Base-by-base conservation (phyloP, 768 basidiomycete species). In the Tylopilus rubrobrunneus region DNA sequence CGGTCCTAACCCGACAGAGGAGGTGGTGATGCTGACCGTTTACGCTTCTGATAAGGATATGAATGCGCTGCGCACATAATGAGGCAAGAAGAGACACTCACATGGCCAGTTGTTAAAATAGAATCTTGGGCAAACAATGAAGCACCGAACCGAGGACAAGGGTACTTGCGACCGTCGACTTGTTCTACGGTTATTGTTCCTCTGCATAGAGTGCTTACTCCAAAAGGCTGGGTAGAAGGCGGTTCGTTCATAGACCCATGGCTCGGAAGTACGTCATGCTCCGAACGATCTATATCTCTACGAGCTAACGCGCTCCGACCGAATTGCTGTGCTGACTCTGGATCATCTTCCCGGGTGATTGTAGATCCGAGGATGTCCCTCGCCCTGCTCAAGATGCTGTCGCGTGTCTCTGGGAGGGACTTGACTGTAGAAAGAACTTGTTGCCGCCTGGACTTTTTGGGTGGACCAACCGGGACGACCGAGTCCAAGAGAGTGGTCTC, bases 401-500 rank as follows among this genome's bases (percentile, higher is more conserved):
- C 67, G 9, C 84, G 79, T 6, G 78, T 82, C 41, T 78, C 73
- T 5, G 69, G 61, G n/a, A 79, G 64, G 36, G 64, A 74, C 60
- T 73, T 72, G 49, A 88, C 73, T 8, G 77, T 79, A 41, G 76
- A 71, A 45, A 67, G 55, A 17, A 70, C 62, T 43, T 73, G 67
- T 21, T 59, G 61, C 36, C 72, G 77, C 58, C 69, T 77, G 6
- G 59, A 61, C 58, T 73, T 78, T 63, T 77, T 82, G 62, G 73
- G 79, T n/a, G 67, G 69, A 4, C 67, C 73, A n/a, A 74, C 71
- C 29, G 74, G 68, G 10, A 84, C 64, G n/a, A 83, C 67, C 4
- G 79, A 76, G 56, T 84, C 80, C 49, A 87, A 71, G 33, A 82
- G 73, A 1, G 87, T 77, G 25, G 52, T 17, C 64, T 43, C 29